Evolutionary conservation across 768 basidiomycete species (phyloP).

Genomic region (Auricularia heimuer): DNA sequence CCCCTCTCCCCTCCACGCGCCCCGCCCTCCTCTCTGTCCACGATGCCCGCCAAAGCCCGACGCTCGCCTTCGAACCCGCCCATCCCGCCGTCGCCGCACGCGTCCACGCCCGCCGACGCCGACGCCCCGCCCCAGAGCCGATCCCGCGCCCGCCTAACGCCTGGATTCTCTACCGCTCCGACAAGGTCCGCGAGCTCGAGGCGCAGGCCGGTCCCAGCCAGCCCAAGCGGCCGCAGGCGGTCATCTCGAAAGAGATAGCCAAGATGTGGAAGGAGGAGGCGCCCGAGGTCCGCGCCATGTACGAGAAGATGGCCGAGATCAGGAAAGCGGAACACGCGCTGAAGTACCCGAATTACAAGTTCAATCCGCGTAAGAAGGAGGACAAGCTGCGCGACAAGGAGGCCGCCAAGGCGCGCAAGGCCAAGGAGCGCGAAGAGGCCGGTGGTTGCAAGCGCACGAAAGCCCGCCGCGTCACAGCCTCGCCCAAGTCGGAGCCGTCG

Average conservation of each 20-base stretch:
- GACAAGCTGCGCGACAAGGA: neutral
- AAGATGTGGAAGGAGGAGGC: conserved; percentile 53
- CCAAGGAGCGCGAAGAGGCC: neutral
- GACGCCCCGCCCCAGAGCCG: conserved; percentile 27
- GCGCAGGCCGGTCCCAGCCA: conserved; percentile 17
- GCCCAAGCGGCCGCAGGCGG: conserved; percentile 41
- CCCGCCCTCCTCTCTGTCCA: too few species aligned
- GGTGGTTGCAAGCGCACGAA: neutral
- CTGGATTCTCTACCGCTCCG: conserved; percentile 73
- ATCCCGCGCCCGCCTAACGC: conserved; percentile 65
- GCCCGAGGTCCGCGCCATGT: conserved; percentile 31
- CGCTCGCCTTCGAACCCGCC: too few species aligned
- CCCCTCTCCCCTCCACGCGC: too few species aligned
- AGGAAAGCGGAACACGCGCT: conserved; percentile 42
- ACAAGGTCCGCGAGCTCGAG: conserved; percentile 38
- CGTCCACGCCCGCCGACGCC: conserved; percentile 19
- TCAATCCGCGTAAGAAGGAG: neutral
- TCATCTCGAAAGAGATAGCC: conserved; percentile 55
- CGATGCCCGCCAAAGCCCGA: too few species aligned
- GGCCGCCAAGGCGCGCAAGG: neutral
- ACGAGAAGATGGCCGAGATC: conserved; percentile 28
- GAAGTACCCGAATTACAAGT: conserved; percentile 41
- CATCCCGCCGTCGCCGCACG: too few species aligned
- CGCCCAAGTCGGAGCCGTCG: neutral
- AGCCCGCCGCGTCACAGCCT: neutral